These are phyloP conservation scores for Tetraselmis striata DNA, from an alignment of 139 green algal species.

Conservation along the genomic window DNA sequence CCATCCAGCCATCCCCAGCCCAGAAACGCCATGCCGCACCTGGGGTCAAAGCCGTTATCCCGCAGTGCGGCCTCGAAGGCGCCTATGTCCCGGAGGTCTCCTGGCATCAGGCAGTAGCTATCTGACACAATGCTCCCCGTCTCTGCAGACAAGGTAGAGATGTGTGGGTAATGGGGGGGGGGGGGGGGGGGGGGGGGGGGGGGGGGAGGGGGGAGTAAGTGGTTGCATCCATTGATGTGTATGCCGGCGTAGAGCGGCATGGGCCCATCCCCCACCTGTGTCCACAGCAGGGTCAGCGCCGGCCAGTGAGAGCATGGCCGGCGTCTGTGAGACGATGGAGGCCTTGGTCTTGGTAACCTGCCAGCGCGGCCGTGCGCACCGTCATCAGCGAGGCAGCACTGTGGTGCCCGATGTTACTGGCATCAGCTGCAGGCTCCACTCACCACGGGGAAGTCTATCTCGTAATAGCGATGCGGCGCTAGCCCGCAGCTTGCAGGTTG, in stretches of 20 bases:
- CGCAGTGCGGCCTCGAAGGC: conserved; percentile 34
- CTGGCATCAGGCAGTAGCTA: conserved; percentile 54
- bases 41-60: conserved; percentile 39
- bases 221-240: too few relatives aligned
- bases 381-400: too few relatives aligned
- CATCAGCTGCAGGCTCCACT: neutral
- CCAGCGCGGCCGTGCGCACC: too few relatives aligned
- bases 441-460: conserved; percentile 22
- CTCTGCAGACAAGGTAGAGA: neutral
- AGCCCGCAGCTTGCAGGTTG: conserved; percentile 33
- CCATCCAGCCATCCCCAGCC: too few relatives aligned
- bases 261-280: too few relatives aligned
- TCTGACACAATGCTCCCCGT: conserved; percentile 19
- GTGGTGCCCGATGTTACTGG: too few relatives aligned
- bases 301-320: conserved; percentile 3
- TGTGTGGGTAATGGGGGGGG: too few relatives aligned
- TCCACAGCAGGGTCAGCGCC: neutral
- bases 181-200: too few relatives aligned
- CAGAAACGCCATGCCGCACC: too few relatives aligned
- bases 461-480: conserved; percentile 8
- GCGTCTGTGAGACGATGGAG: neutral
- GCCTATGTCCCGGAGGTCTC: conserved; percentile 52
- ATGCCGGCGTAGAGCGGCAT: too few relatives aligned
- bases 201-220: too few relatives aligned
- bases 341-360: conserved; percentile 1